These are phyloP conservation scores for Kwoniella dejecticola DNA, from an alignment of 768 basidiomycete species.

Conservation along the genomic window DNA sequence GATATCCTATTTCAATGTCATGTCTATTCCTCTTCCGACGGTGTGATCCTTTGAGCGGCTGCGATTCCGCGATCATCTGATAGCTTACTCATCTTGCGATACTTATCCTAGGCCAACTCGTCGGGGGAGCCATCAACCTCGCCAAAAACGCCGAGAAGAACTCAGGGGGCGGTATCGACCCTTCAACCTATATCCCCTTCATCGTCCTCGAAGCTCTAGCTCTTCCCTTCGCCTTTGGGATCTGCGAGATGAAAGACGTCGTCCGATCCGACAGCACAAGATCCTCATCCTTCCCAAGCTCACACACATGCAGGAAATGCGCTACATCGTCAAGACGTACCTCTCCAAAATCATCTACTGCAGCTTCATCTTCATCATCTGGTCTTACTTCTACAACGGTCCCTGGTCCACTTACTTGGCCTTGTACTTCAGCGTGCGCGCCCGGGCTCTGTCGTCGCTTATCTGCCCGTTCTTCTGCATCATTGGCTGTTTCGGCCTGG, in stretches of 20 bases:
- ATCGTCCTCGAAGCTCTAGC: conserved; percentile 14
- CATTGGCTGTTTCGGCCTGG: conserved; percentile 26
- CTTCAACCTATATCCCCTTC: conserved; percentile 18
- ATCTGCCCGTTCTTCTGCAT: conserved; percentile 27
- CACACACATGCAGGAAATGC: conserved; percentile 23
- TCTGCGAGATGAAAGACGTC: conserved; percentile 18
- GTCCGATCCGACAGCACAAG: conserved; percentile 25
- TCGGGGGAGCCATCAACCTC: conserved; percentile 29
- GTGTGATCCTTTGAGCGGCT: too few species aligned
- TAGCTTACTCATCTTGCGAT: too few species aligned
- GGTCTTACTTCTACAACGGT: conserved; percentile 25
- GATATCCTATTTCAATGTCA: too few species aligned
- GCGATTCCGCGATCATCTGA: too few species aligned
- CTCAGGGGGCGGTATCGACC: conserved; percentile 4
- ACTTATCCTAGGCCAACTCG: conserved; percentile 4
- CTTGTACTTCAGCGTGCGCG: conserved; percentile 32
- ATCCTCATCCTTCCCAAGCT: conserved; percentile 17
- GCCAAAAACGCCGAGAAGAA: conserved; percentile 8
- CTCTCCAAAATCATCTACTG: conserved; percentile 7
- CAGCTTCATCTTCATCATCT: conserved; percentile 2
- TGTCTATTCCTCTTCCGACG: too few species aligned
- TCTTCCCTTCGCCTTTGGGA: conserved; percentile 11
- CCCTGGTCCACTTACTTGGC: conserved; percentile 34
- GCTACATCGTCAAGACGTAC: conserved; percentile 2
- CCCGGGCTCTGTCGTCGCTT: conserved; percentile 41